These are phyloP conservation scores for Pseudogymnoascus sp. DNA, from an alignment of 2,329 filamentous ascomycete species.

Conservation along the genomic window DNA sequence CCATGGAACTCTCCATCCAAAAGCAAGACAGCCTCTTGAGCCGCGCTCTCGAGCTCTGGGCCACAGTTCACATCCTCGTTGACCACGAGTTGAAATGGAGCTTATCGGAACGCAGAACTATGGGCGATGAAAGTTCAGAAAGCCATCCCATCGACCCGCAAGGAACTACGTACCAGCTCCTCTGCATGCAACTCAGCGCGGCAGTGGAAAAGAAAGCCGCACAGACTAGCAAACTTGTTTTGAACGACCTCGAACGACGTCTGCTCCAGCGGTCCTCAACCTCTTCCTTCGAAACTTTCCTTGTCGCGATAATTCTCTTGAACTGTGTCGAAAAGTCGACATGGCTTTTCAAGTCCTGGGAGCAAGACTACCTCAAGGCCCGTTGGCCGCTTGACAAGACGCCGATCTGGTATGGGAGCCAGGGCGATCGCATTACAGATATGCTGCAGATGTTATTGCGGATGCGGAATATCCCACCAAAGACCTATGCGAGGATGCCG, in stretches of 20 bases:
- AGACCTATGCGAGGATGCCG: conserved; percentile 36
- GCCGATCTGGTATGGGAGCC: conserved; percentile 48
- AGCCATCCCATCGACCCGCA: conserved; percentile 39
- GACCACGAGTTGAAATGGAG: conserved; percentile 56
- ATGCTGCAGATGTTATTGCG: conserved; percentile 52
- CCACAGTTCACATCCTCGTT: conserved; percentile 52
- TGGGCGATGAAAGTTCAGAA: conserved; percentile 16
- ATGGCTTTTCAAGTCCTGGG: conserved; percentile 62
- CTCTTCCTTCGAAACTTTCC: conserved; percentile 52
- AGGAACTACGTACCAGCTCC: conserved; percentile 42
- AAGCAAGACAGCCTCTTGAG: conserved; percentile 47
- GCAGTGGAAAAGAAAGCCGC: conserved; percentile 57
- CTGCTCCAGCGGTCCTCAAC: conserved; percentile 54
- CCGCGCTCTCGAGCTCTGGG: conserved; percentile 56
- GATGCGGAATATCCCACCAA: conserved; percentile 53
- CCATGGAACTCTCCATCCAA: conserved; percentile 36
- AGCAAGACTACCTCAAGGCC: conserved; percentile 46
- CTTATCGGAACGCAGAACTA: conserved; percentile 38
- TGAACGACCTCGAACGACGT: conserved; percentile 53
- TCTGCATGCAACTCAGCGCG: conserved; percentile 56
- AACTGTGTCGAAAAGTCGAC: conserved; percentile 61
- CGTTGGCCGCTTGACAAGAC: conserved; percentile 55
- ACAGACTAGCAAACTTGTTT: conserved; percentile 47
- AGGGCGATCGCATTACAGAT: conserved; percentile 50
- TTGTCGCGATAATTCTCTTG: conserved; percentile 53